phyloP scores from a whole-genome alignment of 768 basidiomycete species.

The Solioccasus polychromus region DNA sequence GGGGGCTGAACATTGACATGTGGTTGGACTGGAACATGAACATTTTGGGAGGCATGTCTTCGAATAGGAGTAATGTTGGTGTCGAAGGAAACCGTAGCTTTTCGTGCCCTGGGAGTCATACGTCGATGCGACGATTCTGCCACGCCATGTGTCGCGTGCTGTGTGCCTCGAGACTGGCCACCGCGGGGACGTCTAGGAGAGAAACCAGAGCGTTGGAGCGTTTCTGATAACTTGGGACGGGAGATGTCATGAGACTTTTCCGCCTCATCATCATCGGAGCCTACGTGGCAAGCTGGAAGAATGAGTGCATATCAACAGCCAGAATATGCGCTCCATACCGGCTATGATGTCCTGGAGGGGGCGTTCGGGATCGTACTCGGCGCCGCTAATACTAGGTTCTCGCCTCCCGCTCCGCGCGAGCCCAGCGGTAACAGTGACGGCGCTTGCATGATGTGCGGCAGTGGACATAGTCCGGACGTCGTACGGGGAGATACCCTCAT shows the following conservation, averaged over 20 bases:
- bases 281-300: conserved; percentile 46
- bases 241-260: conserved; percentile 41
- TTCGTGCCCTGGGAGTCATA: conserved; percentile 35
- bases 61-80: conserved; percentile 25
- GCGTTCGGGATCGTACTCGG: conserved; percentile 84
- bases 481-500: conserved; percentile 66
- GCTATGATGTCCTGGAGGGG: conserved; percentile 72
- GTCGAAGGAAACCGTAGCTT: conserved; percentile 29
- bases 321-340: conserved; percentile 33
- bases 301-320: not conserved
- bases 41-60: conserved; percentile 20
- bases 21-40: conserved; percentile 35
- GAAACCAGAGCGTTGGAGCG: conserved; percentile 64
- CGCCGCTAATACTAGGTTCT: conserved; percentile 64
- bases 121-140: conserved; percentile 13
- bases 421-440: conserved; percentile 81
- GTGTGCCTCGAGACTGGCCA: conserved; percentile 31
- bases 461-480: conserved; percentile 75
- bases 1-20: conserved; percentile 57
- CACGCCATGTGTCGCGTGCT: conserved; percentile 7
- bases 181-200: conserved; percentile 74
- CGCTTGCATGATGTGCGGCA: conserved; percentile 86
- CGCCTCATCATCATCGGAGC: conserved; percentile 50
- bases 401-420: conserved; percentile 50
- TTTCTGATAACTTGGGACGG: conserved; percentile 67